phyloP scores from a whole-genome alignment of 2,329 filamentous ascomycete species.

The Ceratocystiopsis brevicomis region DNA sequence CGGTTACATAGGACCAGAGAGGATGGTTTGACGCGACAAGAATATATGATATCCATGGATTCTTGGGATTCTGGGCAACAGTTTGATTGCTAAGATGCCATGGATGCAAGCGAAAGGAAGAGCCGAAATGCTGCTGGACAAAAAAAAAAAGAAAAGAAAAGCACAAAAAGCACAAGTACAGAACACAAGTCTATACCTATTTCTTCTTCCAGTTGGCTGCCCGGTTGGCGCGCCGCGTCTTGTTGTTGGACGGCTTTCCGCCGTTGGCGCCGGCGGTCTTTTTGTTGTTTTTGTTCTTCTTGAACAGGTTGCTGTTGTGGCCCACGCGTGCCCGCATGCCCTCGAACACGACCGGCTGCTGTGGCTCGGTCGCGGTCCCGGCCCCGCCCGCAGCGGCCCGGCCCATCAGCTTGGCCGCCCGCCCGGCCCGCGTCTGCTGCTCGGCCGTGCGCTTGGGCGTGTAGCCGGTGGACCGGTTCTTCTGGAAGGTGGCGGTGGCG shows the following conservation, averaged over 20 bases:
- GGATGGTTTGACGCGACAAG: no score
- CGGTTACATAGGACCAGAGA: no score
- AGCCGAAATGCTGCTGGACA: background rate
- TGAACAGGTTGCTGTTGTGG: conserved; percentile 40
- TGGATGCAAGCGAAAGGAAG: background rate
- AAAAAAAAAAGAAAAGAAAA: background rate
- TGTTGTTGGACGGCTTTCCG: conserved; percentile 30
- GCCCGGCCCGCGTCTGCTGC: conserved; percentile 52
- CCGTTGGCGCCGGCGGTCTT: conserved; percentile 20
- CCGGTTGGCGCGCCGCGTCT: conserved; percentile 12
- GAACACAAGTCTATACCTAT: background rate
- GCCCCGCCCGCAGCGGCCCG: conserved; percentile 31
- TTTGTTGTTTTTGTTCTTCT: conserved; percentile 18
- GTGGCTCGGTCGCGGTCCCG: no score
- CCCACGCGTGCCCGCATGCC: conserved; percentile 53
- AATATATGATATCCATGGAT: no score
- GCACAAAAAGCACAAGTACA: no score
- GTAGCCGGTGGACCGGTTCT: conserved; percentile 31
- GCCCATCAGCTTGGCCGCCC: conserved; percentile 56
- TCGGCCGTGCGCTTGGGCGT: conserved; percentile 48
- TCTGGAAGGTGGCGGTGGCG: conserved; percentile 3
- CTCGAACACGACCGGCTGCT: conserved; percentile 48
- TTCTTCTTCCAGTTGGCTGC: conserved; percentile 6
- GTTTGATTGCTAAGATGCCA: no score
- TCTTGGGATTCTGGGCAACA: no score